These are phyloP conservation scores for Hemileccinum hortonii DNA, from an alignment of 1,284 basidiomycete species.

Conservation along the genomic window DNA sequence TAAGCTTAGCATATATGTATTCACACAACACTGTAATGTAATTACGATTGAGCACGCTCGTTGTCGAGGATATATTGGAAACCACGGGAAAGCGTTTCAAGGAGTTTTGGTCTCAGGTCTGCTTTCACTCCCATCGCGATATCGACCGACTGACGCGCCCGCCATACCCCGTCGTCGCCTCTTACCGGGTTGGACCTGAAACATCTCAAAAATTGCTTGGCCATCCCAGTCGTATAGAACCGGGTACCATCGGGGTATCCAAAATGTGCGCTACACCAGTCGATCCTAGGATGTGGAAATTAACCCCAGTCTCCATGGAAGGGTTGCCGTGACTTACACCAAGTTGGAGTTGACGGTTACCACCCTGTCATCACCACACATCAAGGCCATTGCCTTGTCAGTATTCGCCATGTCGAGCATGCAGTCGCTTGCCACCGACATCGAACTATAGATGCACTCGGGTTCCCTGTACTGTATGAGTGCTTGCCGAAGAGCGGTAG, in stretches of 20 bases:
- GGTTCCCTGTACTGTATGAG: conserved; percentile 21
- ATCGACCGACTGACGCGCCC: conserved; percentile 18
- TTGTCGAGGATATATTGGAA: conserved; percentile 12
- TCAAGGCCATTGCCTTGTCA: conserved; percentile 23
- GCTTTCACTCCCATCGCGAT: conserved; percentile 23
- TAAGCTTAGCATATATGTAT: no score
- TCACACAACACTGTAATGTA: not conserved
- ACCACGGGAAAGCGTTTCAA: conserved; percentile 17
- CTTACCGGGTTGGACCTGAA: conserved; percentile 31
- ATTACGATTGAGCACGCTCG: not conserved
- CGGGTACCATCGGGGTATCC: conserved; percentile 25
- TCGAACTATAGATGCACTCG: conserved; percentile 23
- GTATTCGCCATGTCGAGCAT: conserved; percentile 30
- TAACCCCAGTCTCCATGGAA: not conserved
- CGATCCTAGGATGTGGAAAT: conserved; percentile 13
- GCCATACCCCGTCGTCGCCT: conserved; percentile 21
- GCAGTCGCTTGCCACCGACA: conserved; percentile 27
- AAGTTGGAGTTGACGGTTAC: conserved; percentile 35
- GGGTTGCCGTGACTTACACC: conserved; percentile 19
- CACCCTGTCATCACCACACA: conserved; percentile 7
- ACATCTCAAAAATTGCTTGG: conserved; percentile 30
- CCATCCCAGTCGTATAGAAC: conserved; percentile 25
- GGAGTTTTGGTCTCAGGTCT: conserved; percentile 16
- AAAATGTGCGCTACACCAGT: conserved; percentile 35
- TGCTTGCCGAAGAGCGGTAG: conserved; percentile 26